Evolutionary conservation across 2,329 filamentous ascomycete species (phyloP), one percentile per base, ranked within the genome.

Genomic region (Aureobasidium zeae): DNA sequence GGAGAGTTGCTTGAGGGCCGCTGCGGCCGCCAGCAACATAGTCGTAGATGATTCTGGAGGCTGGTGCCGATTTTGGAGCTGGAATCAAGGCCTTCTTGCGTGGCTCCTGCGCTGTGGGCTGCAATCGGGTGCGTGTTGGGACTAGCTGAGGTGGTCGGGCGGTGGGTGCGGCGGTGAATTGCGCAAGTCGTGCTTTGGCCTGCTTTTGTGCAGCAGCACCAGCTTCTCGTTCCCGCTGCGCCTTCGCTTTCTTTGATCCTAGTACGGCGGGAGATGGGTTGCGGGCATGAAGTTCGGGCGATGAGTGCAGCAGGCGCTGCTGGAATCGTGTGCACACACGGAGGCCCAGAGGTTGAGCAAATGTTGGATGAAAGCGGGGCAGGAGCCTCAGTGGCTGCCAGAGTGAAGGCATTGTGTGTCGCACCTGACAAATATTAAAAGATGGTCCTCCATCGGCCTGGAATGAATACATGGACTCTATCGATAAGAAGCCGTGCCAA

Each of bases 211-310:
- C 29, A 7, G 30, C 13, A 7, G 37, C 26, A 9, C 32, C 28
- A n/a, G n/a, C n/a, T n/a, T n/a, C n/a, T n/a, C n/a, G n/a, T 25
- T 32, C 32, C 8, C 16, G 36, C 13, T 41, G 28, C 28, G 31
- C 32, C 28, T 41, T 41, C n/a, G 20, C 26, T 17, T 24, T 22
- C 13, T 16, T n/a, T n/a, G 37, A 30, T 11, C 21, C 34, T 20
- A 34, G 15, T 26, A 43, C 30, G 11, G 39, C 39, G 5, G 26
- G 25, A n/a, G 39, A 33, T 9, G 39, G 39, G 33, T 43, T 43
- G 39, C 39, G 39, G 16, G 16, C 21, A 20, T 11, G 8, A 16
- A 33, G 17, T 2, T 26, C 28, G 9, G 29, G 20, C 8, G 39
- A 20, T 12, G 39, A 43, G 28, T 33, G 30, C 11, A 43, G 39